These are phyloP conservation scores for Microbotryum saponariae DNA, from an alignment of 1,284 basidiomycete species.

Conservation along the genomic window DNA sequence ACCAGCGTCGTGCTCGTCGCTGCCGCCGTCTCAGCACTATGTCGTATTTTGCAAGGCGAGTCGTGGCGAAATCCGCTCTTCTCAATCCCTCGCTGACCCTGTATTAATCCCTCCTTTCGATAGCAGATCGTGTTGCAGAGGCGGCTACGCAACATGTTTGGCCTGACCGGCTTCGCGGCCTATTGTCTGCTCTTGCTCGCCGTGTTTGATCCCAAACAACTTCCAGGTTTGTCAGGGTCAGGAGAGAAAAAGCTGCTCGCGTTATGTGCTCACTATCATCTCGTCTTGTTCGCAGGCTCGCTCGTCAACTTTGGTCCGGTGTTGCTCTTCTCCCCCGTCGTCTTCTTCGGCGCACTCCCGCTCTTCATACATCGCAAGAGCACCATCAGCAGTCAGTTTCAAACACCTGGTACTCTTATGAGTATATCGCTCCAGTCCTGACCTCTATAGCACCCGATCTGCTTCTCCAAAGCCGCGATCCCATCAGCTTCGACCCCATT, in stretches of 20 bases:
- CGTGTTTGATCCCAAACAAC: conserved; percentile 16
- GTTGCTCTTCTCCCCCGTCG: conserved; percentile 22
- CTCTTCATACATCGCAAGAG: conserved; percentile 31
- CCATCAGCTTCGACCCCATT: conserved; percentile 20
- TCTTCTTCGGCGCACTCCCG: conserved; percentile 25
- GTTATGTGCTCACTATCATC: background rate
- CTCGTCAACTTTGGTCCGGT: conserved; percentile 21
- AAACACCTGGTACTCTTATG: too few species aligned
- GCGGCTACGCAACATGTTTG: conserved; percentile 19
- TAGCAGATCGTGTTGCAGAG: conserved; percentile 23
- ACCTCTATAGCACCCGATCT: background rate
- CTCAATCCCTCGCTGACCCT: background rate
- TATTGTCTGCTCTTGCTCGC: conserved; percentile 5
- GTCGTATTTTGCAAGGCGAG: conserved; percentile 18
- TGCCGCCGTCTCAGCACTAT: conserved; percentile 9
- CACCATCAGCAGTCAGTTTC: conserved; percentile 27
- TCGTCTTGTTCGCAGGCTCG: background rate
- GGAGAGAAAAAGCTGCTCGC: too few species aligned
- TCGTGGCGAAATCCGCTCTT: background rate
- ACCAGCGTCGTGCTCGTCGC: background rate
- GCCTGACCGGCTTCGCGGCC: conserved; percentile 8
- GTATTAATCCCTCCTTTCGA: background rate
- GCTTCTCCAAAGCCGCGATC: conserved; percentile 9
- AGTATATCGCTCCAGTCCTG: background rate
- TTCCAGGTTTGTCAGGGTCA: conserved; percentile 11